Evolutionary conservation across 768 basidiomycete genomes (phyloP), one percentile per base, ranked within the genome.

Genomic region (Lepiota brunneoincarnata): DNA sequence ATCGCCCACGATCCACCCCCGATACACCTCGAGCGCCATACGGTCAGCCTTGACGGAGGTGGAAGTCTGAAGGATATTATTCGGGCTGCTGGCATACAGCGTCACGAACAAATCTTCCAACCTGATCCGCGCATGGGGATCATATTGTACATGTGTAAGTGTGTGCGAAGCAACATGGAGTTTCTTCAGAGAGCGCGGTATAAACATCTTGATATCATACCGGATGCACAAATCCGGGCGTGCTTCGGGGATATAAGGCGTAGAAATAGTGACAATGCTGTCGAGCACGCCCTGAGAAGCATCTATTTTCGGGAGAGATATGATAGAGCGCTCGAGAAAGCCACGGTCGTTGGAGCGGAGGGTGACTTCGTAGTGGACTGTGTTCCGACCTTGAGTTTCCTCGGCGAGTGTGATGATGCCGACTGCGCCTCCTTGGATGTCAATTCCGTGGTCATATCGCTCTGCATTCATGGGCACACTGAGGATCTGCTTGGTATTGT

Each of bases 1-100:
- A 48, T 80, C 80, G 21, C 84, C 83, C n/a, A 82, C 80, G 45
- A 85, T 75, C 77, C 80, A 85, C 20, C 82, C 84, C 38, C 76
- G 68, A 59, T 65, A 74, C 3, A 80, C 67, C 60, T 82, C 78
- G 26, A 82, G 65, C n/a, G 62, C 55, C 55, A 77, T 58, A 12
- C 67, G 57, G 34, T 72, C 64, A 4, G 80, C 71, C 40, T 65
- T 72, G 44, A 85, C 58, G 51, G 70, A 67, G 26, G 69, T 60
- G 56, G 68, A 67, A 4, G 79, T 73, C 15, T 80, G 66, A 42
- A 84, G 72, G 65, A 85, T 69, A 66, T 78, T 82, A 40, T 66
- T 61, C 20, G 53, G 43, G 59, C 67, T 63, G 52, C 63, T 54
- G 11, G 63, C 55, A 62, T 64, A 79, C 58, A 81, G 69, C 2